A percentile compares a stretch with the other conserved stretches of the same genome.
These are phyloP conservation scores for Myrmaecium sp. DNA, from an alignment of 2,329 filamentous ascomycete species.

Conservation along the genomic window DNA sequence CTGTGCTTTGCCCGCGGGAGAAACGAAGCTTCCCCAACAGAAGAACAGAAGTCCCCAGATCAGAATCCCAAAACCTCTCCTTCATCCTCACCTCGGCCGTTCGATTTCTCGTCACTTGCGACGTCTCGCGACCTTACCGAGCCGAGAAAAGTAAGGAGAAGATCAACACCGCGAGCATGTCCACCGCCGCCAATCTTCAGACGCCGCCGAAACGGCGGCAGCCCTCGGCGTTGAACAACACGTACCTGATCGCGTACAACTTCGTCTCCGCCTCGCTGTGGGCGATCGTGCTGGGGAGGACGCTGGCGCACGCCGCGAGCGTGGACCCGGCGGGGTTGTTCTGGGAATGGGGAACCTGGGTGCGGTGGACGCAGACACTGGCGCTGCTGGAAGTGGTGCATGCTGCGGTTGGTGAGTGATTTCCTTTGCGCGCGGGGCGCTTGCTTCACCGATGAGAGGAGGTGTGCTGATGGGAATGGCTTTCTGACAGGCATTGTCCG, in stretches of 20 bases:
- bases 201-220: neutral
- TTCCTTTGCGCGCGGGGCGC: slow-evolving; percentile 1
- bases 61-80: too few species aligned
- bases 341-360: slow-evolving; percentile 45
- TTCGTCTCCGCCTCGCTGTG: slow-evolving; percentile 59
- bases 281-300: slow-evolving; percentile 57
- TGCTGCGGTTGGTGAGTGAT: slow-evolving; percentile 49
- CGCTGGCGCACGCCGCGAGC: slow-evolving; percentile 34
- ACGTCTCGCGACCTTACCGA: too few species aligned
- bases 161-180: slow-evolving; percentile 1
- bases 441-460: too few species aligned
- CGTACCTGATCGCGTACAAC: slow-evolving; percentile 78
- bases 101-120: too few species aligned
- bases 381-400: slow-evolving; percentile 75
- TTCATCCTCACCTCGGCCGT: too few species aligned
- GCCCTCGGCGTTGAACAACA: neutral
- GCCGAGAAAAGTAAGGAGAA: too few species aligned
- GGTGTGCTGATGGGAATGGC: neutral
- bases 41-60: too few species aligned
- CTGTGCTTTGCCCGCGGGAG: too few species aligned
- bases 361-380: slow-evolving; percentile 66
- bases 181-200: slow-evolving; percentile 3
- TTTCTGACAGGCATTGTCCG: slow-evolving; percentile 54
- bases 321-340: slow-evolving; percentile 35
- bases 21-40: too few species aligned